phyloP scores from a whole-genome alignment of 1,284 basidiomycete species.

The Ustilago bromivora region DNA sequence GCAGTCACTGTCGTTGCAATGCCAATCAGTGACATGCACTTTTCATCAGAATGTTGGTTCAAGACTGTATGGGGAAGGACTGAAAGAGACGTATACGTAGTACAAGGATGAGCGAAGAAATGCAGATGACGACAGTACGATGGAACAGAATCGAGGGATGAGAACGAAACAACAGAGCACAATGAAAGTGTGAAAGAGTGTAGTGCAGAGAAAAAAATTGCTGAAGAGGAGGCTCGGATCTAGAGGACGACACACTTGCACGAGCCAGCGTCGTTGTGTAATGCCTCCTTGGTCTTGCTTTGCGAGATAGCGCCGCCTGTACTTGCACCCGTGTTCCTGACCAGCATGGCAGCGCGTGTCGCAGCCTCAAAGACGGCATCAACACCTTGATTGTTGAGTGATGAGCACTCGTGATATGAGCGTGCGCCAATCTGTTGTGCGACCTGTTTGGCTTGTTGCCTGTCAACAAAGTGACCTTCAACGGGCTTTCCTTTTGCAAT shows the following conservation, averaged over 20 bases:
- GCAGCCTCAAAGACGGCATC: conserved; percentile 65
- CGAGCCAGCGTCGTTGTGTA: conserved; percentile 51
- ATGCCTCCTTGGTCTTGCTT: conserved; percentile 50
- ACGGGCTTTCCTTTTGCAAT: conserved; percentile 63
- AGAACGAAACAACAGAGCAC: background rate
- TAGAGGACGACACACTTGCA: conserved; percentile 54
- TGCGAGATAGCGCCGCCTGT: conserved; percentile 50
- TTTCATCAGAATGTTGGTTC: background rate
- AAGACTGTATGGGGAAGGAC: background rate
- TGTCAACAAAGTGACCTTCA: conserved; percentile 69
- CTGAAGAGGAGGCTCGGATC: background rate
- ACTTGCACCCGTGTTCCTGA: conserved; percentile 46
- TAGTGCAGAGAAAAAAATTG: background rate
- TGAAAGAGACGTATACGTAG: conserved; percentile 13
- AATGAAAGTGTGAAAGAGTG: background rate
- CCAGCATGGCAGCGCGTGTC: conserved; percentile 63
- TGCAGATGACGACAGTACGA: conserved; percentile 26
- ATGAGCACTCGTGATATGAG: conserved; percentile 64
- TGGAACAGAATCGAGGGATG: background rate
- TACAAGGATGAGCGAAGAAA: conserved; percentile 19
- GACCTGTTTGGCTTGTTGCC: conserved; percentile 69
- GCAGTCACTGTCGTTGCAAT: conserved; percentile 10
- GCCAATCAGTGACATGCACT: conserved; percentile 7
- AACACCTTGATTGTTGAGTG: conserved; percentile 64
- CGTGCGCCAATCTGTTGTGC: conserved; percentile 74